A percentile compares a stretch with the other conserved stretches of the same genome.
Conservation (phyloP, 139 green algal species). For the Picochlorum sp. region DNA sequence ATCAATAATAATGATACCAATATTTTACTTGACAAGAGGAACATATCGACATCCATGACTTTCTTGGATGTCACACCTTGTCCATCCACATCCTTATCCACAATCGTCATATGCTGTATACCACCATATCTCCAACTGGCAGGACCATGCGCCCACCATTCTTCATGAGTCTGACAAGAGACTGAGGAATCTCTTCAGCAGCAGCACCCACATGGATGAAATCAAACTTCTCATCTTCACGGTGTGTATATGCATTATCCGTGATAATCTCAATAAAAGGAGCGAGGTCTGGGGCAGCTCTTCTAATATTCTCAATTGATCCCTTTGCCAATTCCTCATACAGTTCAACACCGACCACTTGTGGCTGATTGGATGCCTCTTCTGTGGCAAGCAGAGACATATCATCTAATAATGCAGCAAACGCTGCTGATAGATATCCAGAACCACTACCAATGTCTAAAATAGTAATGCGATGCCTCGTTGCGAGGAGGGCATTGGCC, state of each 20-base stretch:
- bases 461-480: conserved; percentile 21
- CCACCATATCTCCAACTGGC: conserved; percentile 23
- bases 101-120: conserved; percentile 23
- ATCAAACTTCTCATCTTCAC: conserved; percentile 54
- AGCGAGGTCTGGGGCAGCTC: background rate
- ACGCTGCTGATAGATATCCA: conserved; percentile 69
- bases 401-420: conserved; percentile 51
- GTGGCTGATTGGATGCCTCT: background rate
- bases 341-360: conserved; percentile 27
- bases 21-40: background rate
- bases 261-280: conserved; percentile 15
- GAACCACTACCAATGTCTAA: conserved; percentile 82
- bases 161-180: conserved; percentile 51
- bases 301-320: conserved; percentile 7
- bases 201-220: conserved; percentile 93
- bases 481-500: conserved; percentile 14
- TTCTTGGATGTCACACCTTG: conserved; percentile 7
- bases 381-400: background rate
- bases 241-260: conserved; percentile 19
- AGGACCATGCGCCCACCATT: conserved; percentile 42
- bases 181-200: conserved; percentile 55
- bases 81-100: conserved; percentile 23
- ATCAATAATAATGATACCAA: too few species aligned
- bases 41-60: conserved; percentile 11
- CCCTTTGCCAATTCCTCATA: conserved; percentile 14